Evolutionary conservation across 495 filamentous ascomycete genomes (phyloP), one percentile per base, ranked within the genome.

Genomic region (Xylaria castorea): DNA sequence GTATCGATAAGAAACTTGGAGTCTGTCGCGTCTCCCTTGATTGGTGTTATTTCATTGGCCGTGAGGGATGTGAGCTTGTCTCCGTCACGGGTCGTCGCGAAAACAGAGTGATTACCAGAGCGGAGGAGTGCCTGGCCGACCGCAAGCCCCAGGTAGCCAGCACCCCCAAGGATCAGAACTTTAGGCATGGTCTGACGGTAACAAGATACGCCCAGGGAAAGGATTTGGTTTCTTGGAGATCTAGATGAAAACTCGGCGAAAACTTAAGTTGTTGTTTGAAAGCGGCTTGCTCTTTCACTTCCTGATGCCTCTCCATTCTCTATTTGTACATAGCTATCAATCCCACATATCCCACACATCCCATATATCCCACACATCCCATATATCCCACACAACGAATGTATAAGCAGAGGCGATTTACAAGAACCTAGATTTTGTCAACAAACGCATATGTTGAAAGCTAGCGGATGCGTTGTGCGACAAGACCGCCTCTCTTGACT

Each of bases 101-200:
- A 86, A 51, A 85, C 83, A 16, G 71, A 75, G 70, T 85, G 78
- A 46, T 72, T 73, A 60, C 82, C 81, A 0, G 71, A 71, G 30
- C 76, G 76, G 51, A 84, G 51, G 48, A 85, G 80, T 11, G 79
- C 74, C 40, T 75, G 71, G 32, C 74, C 72, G n/a, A 86, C 68
- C 0, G 81, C 66, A 18, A 74, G 75, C 67, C 84, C 84, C 8
- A 85, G 65, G 70, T 83, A 84, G 63, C 84, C 84, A 30, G 82
- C 80, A n/a, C 80, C 84, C 27, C 84, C 84, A 68, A 85, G 51
- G 51, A 85, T 74, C 42, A 86, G 81, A 57, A 86, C 66, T 73
- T 80, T 81, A n/a, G 79, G 75, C 84, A 85, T 85, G 16, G 14
- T 48, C 14, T 18, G 18, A 48, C 0, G n/a, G n/a, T 22, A 9